Percentiles rank a stretch among this genome's conserved stretches.
phyloP scores from a whole-genome alignment of 164 flowering plant species.

The Pachysandra terminalis region DNA sequence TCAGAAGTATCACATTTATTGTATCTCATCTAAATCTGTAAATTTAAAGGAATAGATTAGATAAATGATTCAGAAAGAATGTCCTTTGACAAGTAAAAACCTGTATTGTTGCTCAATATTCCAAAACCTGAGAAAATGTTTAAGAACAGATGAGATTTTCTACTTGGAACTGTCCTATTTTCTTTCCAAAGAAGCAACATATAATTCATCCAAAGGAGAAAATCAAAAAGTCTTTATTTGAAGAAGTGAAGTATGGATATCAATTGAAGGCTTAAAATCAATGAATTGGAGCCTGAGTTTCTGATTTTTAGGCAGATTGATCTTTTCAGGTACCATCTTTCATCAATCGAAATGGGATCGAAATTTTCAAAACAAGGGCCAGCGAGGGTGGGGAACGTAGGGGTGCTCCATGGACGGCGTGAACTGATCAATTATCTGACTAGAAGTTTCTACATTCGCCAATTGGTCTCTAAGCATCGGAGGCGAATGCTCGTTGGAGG shows the following conservation, averaged over 20 bases:
- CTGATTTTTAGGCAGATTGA: conserved; percentile 11
- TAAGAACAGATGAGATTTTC: not conserved
- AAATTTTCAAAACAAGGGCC: conserved; percentile 33
- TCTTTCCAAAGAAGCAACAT: not conserved
- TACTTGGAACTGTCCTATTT: not conserved
- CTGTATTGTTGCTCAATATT: not conserved
- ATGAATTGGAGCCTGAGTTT: not conserved
- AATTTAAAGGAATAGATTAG: not conserved
- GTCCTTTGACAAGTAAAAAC: not conserved
- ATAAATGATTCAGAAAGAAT: not conserved
- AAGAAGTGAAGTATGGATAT: not conserved
- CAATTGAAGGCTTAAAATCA: not conserved
- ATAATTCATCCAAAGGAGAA: not conserved
- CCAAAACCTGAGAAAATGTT: not conserved
- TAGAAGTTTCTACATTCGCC: conserved; percentile 41
- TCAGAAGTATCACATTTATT: not conserved
- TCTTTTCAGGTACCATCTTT: not conserved
- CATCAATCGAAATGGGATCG: conserved; percentile 37
- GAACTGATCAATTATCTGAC: conserved; percentile 38
- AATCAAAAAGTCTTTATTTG: not conserved
- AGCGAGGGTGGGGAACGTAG: conserved; percentile 18
- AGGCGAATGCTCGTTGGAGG: conserved; percentile 80
- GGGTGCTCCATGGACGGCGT: conserved; percentile 23
- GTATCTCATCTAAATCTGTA: not conserved
- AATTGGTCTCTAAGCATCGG: conserved; percentile 67